Percentiles rank a stretch among this genome's conserved stretches.
Conservation (phyloP, 2,329 filamentous ascomycete species). For the Colletotrichum camelliae region DNA sequence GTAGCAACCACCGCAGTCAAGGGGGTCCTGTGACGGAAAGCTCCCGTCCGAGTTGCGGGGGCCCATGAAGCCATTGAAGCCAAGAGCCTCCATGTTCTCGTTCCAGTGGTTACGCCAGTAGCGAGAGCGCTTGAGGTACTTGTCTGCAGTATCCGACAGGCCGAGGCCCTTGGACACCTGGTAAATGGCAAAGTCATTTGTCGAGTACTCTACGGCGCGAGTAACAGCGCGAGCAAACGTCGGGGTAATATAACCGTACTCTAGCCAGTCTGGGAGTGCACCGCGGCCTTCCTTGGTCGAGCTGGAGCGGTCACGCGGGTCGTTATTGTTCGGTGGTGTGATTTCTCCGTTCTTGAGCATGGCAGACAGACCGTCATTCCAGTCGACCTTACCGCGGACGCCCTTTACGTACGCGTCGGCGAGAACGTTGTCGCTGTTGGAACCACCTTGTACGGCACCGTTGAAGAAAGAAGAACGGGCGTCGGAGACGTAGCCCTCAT, state of each 20-base stretch:
- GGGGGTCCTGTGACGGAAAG: constrained; percentile 60
- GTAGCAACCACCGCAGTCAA: constrained; percentile 68
- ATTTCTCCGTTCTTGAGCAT: constrained; percentile 73
- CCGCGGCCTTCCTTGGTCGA: constrained; percentile 73
- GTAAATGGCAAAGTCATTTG: constrained; percentile 72
- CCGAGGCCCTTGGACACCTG: constrained; percentile 67
- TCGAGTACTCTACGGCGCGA: constrained; percentile 70
- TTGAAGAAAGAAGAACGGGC: constrained; percentile 73
- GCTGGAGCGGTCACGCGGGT: constrained; percentile 60
- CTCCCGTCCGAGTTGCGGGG: constrained; percentile 57
- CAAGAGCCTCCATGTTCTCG: constrained; percentile 57
- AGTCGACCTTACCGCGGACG: constrained; percentile 66
- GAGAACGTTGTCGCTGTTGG: constrained; percentile 74
- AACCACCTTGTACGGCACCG: constrained; percentile 72
- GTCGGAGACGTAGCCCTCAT: constrained; percentile 70
- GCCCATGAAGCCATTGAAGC: constrained; percentile 70
- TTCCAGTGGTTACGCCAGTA: constrained; percentile 81
- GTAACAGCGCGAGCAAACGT: constrained; percentile 65
- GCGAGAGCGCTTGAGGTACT: constrained; percentile 66
- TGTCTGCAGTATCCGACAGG: constrained; percentile 53
- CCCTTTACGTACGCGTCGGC: constrained; percentile 77
- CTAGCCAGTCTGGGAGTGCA: constrained; percentile 72
- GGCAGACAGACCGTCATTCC: constrained; percentile 65
- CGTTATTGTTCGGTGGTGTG: constrained; percentile 63
- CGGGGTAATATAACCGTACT: constrained; percentile 69